Evolutionary conservation across 2,329 filamentous ascomycete genomes (phyloP), one percentile per base, ranked within the genome.

Genomic region (Davidsoniella australis): DNA sequence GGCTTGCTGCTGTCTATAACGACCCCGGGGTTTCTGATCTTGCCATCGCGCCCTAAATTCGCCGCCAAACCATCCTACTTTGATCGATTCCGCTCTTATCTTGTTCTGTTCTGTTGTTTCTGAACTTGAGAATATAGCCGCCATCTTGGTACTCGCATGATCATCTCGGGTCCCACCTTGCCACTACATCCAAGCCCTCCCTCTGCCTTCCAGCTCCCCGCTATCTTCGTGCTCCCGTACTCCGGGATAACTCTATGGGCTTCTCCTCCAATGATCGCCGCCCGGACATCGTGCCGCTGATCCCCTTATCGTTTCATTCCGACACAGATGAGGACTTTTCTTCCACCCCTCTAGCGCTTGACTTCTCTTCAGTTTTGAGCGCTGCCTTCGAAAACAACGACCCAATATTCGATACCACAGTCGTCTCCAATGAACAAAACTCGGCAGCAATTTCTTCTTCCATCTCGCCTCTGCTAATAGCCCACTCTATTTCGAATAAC

Each of bases 201-300:
- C 29, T 33, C 9, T 33, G 29, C 8, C 29, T 33, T 33, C 2
- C 4, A 16, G 16, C n/a, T 36, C 20, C n/a, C n/a, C 36, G n/a
- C 46, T 41, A 17, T 41, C 46, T 26, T 23, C 17, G 12, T 29
- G 20, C 37, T 47, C 17, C 46, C 46, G 46, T 48, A n/a, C 10
- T 40, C 46, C 26, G 40, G 38, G 37, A 33, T 36, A 16, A 18
- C 33, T 49, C 42, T 47, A 52, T 52, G 50, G 42, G 50, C 17
- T 33, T 52, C 29, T 52, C 50, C 37, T 52, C 50, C 6, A 49
- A 45, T 43, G 47, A 49, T 26, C 44, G 36, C 26, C 41, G 37
- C 18, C 43, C 47, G 40, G 50, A 49, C 23, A 26, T 42, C 16
- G 50, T 52, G 39, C 47, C 50, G 26, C 29, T 47, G 18, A 43